Evolutionary conservation across 768 basidiomycete genomes (phyloP).

Genomic region (Cubamyces sp.): DNA sequence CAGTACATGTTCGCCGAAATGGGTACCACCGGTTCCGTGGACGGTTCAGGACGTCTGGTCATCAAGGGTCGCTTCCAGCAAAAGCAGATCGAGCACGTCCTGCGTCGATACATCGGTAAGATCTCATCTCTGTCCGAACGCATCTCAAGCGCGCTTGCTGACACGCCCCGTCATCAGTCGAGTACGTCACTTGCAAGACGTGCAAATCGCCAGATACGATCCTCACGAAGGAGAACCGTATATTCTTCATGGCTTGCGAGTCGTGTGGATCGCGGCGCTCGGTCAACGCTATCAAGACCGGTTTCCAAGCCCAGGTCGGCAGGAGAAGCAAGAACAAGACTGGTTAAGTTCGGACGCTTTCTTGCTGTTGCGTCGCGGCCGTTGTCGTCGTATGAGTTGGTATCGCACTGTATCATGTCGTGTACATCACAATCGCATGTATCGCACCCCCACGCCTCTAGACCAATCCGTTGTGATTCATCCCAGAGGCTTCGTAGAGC

Average conservation of each 20-base stretch:
- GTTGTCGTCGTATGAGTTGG: constrained; percentile 1
- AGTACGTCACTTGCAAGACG: constrained; percentile 99
- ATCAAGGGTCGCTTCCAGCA: constrained; percentile 99
- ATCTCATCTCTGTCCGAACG: neutral
- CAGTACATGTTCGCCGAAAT: constrained; percentile 97
- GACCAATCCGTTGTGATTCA: neutral
- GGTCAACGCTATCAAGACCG: constrained; percentile 96
- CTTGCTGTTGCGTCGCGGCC: neutral
- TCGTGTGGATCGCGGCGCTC: constrained; percentile 89
- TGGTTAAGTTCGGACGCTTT: constrained; percentile 41
- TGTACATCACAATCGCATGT: constrained; percentile 22
- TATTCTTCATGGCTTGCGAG: constrained; percentile 97
- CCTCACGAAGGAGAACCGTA: constrained; percentile 96
- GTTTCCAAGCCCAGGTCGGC: constrained; percentile 96
- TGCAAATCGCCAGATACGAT: constrained; percentile 99
- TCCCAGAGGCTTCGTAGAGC: neutral
- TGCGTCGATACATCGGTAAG: constrained; percentile 93
- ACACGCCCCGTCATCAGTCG: constrained; percentile 54
- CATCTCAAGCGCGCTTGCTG: neutral
- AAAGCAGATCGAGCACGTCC: constrained; percentile 96
- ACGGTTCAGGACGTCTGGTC: constrained; percentile 87
- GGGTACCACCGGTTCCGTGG: constrained; percentile 96
- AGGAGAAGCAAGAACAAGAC: constrained; percentile 85
- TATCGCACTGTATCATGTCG: constrained; percentile 22
- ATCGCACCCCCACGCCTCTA: constrained; percentile 12